Evolutionary conservation across 345 rosid genomes (phyloP).

Genomic region (Abelmoschus esculentus): DNA sequence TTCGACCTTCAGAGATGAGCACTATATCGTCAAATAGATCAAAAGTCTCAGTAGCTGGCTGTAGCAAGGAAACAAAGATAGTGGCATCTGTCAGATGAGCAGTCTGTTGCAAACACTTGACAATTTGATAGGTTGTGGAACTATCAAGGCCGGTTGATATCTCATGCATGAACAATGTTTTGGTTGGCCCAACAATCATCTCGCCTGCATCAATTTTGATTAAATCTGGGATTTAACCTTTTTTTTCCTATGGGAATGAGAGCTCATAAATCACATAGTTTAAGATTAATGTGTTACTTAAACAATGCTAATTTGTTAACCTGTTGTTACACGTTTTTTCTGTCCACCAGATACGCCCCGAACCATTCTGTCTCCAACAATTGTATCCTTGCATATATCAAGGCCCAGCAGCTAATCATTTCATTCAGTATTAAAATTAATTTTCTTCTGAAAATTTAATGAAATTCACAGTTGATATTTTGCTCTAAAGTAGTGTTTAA

Average conservation of each 20-base stretch:
- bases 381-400: slow-evolving; percentile 74
- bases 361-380: slow-evolving; percentile 69
- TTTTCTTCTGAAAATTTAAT: neutral
- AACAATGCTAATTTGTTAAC: slow-evolving; percentile 18
- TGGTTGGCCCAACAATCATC: slow-evolving; percentile 93
- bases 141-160: slow-evolving; percentile 92
- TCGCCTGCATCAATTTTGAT: slow-evolving; percentile 41
- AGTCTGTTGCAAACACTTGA: slow-evolving; percentile 74
- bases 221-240: neutral
- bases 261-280: neutral
- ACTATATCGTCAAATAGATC: slow-evolving; percentile 79
- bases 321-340: slow-evolving; percentile 80
- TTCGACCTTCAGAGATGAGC: slow-evolving; percentile 68
- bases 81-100: slow-evolving; percentile 72
- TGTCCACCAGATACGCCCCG: slow-evolving; percentile 87
- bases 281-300: neutral
- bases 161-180: slow-evolving; percentile 86
- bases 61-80: slow-evolving; percentile 68
- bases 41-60: slow-evolving; percentile 88
- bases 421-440: neutral
- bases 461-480: neutral
- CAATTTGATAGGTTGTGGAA: slow-evolving; percentile 82
- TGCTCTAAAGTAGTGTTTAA: neutral
- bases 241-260: too few relatives aligned
- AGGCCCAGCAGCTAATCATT: slow-evolving; percentile 59